These are phyloP conservation scores for Rachicladosporium sp. DNA, from an alignment of 2,329 filamentous ascomycete genomes.

Conservation along the genomic window DNA sequence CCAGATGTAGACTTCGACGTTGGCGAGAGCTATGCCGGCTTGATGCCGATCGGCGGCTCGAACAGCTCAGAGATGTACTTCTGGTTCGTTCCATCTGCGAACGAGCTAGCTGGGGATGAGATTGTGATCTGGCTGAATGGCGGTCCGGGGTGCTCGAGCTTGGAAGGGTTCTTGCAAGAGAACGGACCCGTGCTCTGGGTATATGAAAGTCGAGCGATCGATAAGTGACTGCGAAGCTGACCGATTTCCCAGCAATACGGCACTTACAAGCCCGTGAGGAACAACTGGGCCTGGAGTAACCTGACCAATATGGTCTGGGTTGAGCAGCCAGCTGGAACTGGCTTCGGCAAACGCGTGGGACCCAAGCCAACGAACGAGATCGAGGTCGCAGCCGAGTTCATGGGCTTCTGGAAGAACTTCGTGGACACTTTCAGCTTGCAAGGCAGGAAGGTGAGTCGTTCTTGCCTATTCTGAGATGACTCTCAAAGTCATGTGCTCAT, in stretches of 20 bases:
- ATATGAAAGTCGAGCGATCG: too few species aligned
- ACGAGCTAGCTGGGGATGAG: conserved; percentile 29
- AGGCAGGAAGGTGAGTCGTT: conserved; percentile 38
- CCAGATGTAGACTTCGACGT: conserved; percentile 25
- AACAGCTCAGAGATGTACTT: conserved; percentile 32
- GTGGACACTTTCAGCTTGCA: conserved; percentile 34
- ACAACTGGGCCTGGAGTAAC: conserved; percentile 41
- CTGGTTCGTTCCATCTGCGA: conserved; percentile 37
- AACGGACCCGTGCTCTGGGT: conserved; percentile 27
- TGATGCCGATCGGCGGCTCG: conserved; percentile 20
- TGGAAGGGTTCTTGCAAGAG: conserved; percentile 38
- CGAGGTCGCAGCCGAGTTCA: conserved; percentile 30
- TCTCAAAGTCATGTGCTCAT: conserved; percentile 33
- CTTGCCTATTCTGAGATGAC: too few species aligned
- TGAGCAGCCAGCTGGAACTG: conserved; percentile 32
- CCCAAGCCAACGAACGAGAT: conserved; percentile 24
- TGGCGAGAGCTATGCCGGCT: conserved; percentile 22
- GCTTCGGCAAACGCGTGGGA: conserved; percentile 25
- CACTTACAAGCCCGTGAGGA: conserved; percentile 30
- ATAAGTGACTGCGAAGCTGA: too few species aligned
- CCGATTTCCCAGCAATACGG: conserved; percentile 37
- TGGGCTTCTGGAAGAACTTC: conserved; percentile 39
- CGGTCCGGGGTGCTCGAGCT: conserved; percentile 33
- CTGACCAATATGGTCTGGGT: conserved; percentile 34
- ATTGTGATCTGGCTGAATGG: conserved; percentile 28